These are phyloP conservation scores for Diaporthe vexans DNA, from an alignment of 2,329 filamentous ascomycete genomes.

Conservation along the genomic window DNA sequence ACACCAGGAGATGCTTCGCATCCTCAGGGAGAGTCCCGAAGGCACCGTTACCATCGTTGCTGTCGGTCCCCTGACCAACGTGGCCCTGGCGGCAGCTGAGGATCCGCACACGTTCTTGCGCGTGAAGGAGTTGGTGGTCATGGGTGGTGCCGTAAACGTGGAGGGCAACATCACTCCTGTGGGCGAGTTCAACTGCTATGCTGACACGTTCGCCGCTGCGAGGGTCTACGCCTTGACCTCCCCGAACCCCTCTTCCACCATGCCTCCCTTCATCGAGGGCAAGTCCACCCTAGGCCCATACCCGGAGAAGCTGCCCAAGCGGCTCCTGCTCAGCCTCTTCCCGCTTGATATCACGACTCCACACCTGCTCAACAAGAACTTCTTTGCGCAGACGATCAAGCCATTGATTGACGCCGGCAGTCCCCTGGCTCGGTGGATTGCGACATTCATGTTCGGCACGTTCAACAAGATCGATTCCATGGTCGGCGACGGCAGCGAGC, in stretches of 20 bases:
- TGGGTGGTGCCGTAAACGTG: conserved; percentile 88
- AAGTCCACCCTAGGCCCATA: conserved; percentile 70
- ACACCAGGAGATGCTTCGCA: conserved; percentile 89
- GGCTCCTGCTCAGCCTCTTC: conserved; percentile 78
- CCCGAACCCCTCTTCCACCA: conserved; percentile 79
- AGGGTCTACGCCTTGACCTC: conserved; percentile 84
- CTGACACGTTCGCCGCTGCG: conserved; percentile 84
- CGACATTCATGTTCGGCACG: conserved; percentile 78
- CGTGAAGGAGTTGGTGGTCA: conserved; percentile 92
- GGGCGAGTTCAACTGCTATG: conserved; percentile 96
- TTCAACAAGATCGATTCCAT: conserved; percentile 78
- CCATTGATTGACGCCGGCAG: conserved; percentile 72
- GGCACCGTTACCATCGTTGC: conserved; percentile 92
- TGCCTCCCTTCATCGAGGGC: conserved; percentile 75
- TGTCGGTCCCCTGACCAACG: conserved; percentile 92
- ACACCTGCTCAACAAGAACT: conserved; percentile 74
- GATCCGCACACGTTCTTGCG: conserved; percentile 91
- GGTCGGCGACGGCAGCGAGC: conserved; percentile 68
- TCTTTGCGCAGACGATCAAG: conserved; percentile 70
- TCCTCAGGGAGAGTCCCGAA: conserved; percentile 84
- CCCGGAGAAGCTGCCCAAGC: conserved; percentile 72
- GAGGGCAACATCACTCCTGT: conserved; percentile 88
- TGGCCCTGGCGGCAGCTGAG: conserved; percentile 88
- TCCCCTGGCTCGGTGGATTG: conserved; percentile 80
- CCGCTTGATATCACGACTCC: conserved; percentile 83